Conservation (phyloP, 805 yeast species). For the Spathaspora gorwiae region DNA sequence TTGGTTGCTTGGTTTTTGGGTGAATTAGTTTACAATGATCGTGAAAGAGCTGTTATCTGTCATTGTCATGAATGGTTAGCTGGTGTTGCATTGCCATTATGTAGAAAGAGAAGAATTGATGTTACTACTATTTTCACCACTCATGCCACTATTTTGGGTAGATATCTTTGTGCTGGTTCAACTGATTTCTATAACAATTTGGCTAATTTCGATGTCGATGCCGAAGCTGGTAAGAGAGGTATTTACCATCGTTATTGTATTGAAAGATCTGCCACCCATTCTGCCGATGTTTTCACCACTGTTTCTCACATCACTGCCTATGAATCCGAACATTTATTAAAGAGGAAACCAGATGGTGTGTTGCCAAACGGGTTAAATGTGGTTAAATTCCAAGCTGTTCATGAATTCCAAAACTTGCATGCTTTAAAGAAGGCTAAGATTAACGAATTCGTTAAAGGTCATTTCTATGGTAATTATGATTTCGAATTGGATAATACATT, state of each 20-base stretch:
- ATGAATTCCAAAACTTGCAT: constrained; percentile 95
- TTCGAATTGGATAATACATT: constrained; percentile 91
- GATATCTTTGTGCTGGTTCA: constrained; percentile 94
- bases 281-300: constrained; percentile 95
- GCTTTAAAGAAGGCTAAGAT: constrained; percentile 87
- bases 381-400: constrained; percentile 94
- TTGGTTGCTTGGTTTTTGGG: constrained; percentile 96
- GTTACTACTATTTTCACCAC: constrained; percentile 95
- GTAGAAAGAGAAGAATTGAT: constrained; percentile 87
- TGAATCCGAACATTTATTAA: constrained; percentile 87
- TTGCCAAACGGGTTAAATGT: constrained; percentile 95
- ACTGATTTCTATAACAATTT: constrained; percentile 93
- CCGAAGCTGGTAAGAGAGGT: constrained; percentile 97
- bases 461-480: constrained; percentile 94
- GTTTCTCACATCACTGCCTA: constrained; percentile 97
- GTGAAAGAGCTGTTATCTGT: constrained; percentile 82
- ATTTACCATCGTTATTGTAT: constrained; percentile 95
- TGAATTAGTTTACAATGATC: constrained; percentile 80
- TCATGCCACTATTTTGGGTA: constrained; percentile 92
- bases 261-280: constrained; percentile 93
- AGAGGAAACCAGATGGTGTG: constrained; percentile 96
- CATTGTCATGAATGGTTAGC: constrained; percentile 99
- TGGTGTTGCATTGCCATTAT: constrained; percentile 89
- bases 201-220: constrained; percentile 87
- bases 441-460: constrained; percentile 93